Percentiles rank a stretch among this genome's conserved stretches.
Evolutionary conservation across 75 land plant species (phyloP).

Genomic region (Pinus albicaulis): DNA sequence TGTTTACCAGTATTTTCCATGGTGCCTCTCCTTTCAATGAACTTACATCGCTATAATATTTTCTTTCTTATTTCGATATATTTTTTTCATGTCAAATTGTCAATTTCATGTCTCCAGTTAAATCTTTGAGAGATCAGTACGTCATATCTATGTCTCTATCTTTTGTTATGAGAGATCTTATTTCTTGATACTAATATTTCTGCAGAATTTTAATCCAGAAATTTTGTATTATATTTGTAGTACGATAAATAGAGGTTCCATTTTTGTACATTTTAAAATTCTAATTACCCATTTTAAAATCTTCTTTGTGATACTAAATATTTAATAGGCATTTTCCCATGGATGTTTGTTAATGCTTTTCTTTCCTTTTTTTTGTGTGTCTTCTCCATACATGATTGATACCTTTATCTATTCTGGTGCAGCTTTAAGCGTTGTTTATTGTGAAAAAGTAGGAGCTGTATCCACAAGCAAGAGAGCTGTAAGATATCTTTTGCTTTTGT

Average conservation of each 20-base stretch:
- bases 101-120: no score
- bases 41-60: no score
- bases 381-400: neutral
- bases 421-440: constrained; percentile 6
- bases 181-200: neutral
- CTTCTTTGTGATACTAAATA: neutral
- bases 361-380: neutral
- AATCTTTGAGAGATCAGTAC: no score
- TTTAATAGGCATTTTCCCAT: neutral
- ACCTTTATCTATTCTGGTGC: neutral
- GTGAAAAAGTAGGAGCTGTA: constrained; percentile 39
- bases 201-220: neutral
- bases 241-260: neutral
- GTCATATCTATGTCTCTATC: no score
- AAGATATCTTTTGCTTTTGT: constrained; percentile 6
- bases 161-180: no score
- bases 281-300: neutral
- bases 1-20: no score
- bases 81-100: no score
- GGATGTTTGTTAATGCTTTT: neutral
- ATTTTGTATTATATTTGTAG: neutral
- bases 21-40: no score
- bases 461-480: constrained; percentile 60
- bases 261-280: neutral
- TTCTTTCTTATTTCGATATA: no score